phyloP scores from a whole-genome alignment of 163 green algal genomes.

The Scenedesmus sp. region DNA sequence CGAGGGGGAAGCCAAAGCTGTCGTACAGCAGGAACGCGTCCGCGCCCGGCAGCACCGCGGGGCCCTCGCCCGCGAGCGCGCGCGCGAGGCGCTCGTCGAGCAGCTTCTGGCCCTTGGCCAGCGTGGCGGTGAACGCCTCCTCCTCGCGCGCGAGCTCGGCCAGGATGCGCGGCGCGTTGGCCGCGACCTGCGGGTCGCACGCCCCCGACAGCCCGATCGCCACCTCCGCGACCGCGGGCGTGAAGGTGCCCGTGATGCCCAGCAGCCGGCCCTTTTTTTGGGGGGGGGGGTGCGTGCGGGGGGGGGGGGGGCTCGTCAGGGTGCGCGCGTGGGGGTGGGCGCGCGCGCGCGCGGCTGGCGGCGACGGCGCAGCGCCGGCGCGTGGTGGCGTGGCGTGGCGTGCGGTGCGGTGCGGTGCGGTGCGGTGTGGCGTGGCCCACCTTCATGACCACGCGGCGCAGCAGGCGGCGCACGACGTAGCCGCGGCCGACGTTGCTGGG shows the following conservation, averaged over 20 bases:
- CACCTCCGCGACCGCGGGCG: constrained; percentile 73
- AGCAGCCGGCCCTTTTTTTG: constrained; percentile 85
- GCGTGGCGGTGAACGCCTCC: constrained; percentile 49
- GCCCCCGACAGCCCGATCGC: constrained; percentile 66
- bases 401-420: not conserved
- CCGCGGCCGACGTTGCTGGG: constrained; percentile 90
- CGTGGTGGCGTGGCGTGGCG: not conserved
- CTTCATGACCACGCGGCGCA: constrained; percentile 88
- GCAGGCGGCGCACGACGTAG: constrained; percentile 91
- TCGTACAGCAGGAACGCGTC: constrained; percentile 95
- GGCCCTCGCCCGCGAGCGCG: not conserved
- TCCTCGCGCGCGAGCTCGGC: constrained; percentile 55
- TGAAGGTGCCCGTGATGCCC: constrained; percentile 81
- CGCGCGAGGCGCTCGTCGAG: constrained; percentile 72
- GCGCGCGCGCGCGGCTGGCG: no score
- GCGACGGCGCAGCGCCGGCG: no score
- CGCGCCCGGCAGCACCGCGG: constrained; percentile 59
- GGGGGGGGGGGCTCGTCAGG: no score
- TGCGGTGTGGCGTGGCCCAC: constrained; percentile 47
- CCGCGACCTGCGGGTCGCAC: constrained; percentile 70
- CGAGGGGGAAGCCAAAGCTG: constrained; percentile 93
- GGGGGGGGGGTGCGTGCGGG: no score
- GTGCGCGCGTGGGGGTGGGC: no score
- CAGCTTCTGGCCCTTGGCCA: constrained; percentile 71
- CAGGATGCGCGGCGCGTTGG: constrained; percentile 56